A percentile compares a stretch with the other conserved stretches of the same genome.
phyloP scores from a whole-genome alignment of 164 flowering plant species.

The Vitis vinifera region DNA sequence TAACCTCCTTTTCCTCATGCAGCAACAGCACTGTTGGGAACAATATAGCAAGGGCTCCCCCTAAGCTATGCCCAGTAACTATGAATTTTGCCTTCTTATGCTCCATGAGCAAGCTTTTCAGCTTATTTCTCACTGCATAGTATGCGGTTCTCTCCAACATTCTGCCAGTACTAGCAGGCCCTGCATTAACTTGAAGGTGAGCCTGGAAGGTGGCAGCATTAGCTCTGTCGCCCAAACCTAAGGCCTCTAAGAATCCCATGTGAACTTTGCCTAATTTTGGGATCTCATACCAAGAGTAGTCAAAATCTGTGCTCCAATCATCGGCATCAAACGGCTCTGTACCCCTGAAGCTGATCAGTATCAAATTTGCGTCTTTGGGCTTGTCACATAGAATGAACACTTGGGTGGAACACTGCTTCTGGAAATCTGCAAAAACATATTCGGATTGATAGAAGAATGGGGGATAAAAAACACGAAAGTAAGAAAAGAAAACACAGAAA shows the following conservation, averaged over 20 bases:
- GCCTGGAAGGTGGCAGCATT: slow-evolving; percentile 48
- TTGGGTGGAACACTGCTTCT: slow-evolving; percentile 60
- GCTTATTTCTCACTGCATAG: slow-evolving; percentile 48
- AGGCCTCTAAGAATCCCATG: slow-evolving; percentile 75
- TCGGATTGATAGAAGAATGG: too few species aligned
- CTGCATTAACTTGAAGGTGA: slow-evolving; percentile 30
- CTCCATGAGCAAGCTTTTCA: slow-evolving; percentile 45
- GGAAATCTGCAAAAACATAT: slow-evolving; percentile 37
- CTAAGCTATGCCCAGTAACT: slow-evolving; percentile 82
- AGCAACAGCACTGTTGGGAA: slow-evolving; percentile 57
- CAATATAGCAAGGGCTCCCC: slow-evolving; percentile 78
- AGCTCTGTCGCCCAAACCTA: slow-evolving; percentile 66
- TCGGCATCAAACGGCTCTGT: slow-evolving; percentile 82
- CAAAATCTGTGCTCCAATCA: slow-evolving; percentile 81
- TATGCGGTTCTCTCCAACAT: slow-evolving; percentile 57
- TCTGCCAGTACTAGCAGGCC: background rate
- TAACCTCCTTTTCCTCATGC: slow-evolving; percentile 50
- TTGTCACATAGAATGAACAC: slow-evolving; percentile 62
- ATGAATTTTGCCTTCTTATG: slow-evolving; percentile 64
- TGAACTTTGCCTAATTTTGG: slow-evolving; percentile 68
- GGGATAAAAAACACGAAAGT: background rate
- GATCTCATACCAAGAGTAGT: slow-evolving; percentile 80
- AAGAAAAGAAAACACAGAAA: background rate
- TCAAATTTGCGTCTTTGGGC: slow-evolving; percentile 58
- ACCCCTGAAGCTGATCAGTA: slow-evolving; percentile 76